A percentile compares a stretch with the other conserved stretches of the same genome.
Conservation (phyloP, 768 basidiomycete species). For the Multifurca ochricompacta region DNA sequence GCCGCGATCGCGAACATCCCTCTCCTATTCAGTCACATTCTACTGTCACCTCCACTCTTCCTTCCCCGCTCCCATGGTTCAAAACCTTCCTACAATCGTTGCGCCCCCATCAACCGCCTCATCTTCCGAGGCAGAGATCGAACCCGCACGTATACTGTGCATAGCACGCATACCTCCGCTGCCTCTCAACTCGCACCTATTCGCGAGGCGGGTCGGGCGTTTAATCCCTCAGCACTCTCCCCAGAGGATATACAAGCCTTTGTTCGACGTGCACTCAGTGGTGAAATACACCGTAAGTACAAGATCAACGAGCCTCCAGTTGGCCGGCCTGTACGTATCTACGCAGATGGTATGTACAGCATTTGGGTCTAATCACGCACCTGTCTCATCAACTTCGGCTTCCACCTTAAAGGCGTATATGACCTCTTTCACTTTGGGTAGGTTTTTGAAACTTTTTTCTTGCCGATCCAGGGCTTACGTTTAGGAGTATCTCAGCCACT, state of each 20-base stretch:
- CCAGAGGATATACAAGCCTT: conserved; percentile 74
- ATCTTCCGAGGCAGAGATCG: conserved; percentile 20
- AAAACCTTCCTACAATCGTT: conserved; percentile 12
- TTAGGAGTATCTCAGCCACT: conserved; percentile 55
- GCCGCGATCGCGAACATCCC: conserved; percentile 34
- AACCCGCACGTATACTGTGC: conserved; percentile 11
- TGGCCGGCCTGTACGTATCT: conserved; percentile 78
- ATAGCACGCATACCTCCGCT: neutral
- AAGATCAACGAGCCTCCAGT: conserved; percentile 80
- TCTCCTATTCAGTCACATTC: conserved; percentile 24
- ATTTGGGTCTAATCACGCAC: neutral
- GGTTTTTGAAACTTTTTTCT: conserved; percentile 23
- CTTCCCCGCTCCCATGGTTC: conserved; percentile 13
- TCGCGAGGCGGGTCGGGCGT: conserved; percentile 27
- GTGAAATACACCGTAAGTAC: conserved; percentile 58
- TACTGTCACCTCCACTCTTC: conserved; percentile 21
- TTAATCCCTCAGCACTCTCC: conserved; percentile 61
- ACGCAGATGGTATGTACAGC: conserved; percentile 89
- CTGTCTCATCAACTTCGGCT: neutral
- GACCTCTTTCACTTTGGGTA: conserved; percentile 97
- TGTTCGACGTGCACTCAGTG: conserved; percentile 68
- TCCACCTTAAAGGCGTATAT: conserved; percentile 67
- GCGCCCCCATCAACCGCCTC: conserved; percentile 10
- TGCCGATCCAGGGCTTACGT: neutral
- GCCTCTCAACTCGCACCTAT: conserved; percentile 23